phyloP scores from a whole-genome alignment of 2,329 filamentous ascomycete genomes.

The Botrytis pseudocinerea region DNA sequence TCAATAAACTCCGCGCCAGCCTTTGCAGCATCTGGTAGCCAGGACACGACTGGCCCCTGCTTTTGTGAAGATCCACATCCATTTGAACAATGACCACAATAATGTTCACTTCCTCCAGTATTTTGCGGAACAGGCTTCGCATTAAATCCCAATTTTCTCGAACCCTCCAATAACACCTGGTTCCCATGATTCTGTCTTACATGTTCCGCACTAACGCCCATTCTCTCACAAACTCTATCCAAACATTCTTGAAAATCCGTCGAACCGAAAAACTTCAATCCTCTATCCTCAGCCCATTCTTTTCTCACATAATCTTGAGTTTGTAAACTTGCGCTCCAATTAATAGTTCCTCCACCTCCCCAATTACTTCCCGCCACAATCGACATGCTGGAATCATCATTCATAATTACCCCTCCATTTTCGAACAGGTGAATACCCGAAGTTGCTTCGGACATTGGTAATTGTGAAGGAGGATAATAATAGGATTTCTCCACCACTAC shows the following conservation, averaged over 20 bases:
- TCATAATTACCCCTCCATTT: constrained; percentile 58
- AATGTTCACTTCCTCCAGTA: constrained; percentile 70
- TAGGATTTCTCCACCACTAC: constrained; percentile 82
- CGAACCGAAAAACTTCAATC: constrained; percentile 72
- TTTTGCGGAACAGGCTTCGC: constrained; percentile 76
- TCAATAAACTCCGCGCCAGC: constrained; percentile 82
- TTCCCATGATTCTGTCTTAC: constrained; percentile 76
- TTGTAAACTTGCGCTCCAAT: constrained; percentile 70
- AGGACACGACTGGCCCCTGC: constrained; percentile 74
- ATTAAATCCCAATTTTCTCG: constrained; percentile 70
- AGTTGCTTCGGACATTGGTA: constrained; percentile 70
- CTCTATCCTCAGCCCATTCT: constrained; percentile 71
- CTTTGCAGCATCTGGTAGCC: constrained; percentile 74
- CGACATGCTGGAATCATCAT: constrained; percentile 58
- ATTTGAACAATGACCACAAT: constrained; percentile 66
- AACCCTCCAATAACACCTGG: constrained; percentile 70
- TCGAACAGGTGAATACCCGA: constrained; percentile 68
- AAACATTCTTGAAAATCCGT: constrained; percentile 74
- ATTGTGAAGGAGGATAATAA: constrained; percentile 68
- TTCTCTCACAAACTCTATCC: constrained; percentile 74
- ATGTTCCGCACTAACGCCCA: constrained; percentile 69
- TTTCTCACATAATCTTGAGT: constrained; percentile 74
- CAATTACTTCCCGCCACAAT: constrained; percentile 71
- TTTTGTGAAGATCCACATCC: constrained; percentile 70
- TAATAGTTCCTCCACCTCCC: constrained; percentile 85